Base-by-base conservation (phyloP, 768 basidiomycete species). In the Phlebiopsis flavidoalba region DNA sequence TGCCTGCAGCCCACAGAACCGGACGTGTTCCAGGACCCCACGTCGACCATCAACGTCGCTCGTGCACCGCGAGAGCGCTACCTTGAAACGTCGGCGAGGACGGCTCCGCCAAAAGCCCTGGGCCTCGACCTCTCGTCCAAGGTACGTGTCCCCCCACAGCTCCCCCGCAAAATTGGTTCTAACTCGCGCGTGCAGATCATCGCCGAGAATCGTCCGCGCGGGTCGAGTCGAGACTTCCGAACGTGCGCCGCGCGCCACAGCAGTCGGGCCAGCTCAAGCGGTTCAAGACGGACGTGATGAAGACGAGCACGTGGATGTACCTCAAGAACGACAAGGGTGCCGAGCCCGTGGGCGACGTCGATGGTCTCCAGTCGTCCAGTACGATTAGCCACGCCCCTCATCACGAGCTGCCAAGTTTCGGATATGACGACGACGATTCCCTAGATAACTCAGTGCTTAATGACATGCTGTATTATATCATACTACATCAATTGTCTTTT, bases 301-400 rank as follows among this genome's bases (percentile, higher is more conserved):
- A 80, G 48, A 83, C 78, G 5, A 79, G 84, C 22, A 74, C 74
- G 10, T 80, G 80, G 65, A 76, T 78, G 57, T 91, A 89, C 70
- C 73, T 92, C 61, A 79, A 83, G 60, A 66, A 69, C 1, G 70
- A 76, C 1, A 79, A 83, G 66, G n/a, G 57, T 74, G n/a, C 74
- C 80, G 11, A 76, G 76, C 4, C 83, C 88, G 17, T 91, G 89
- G 89, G 87, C 90, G 0, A 81, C 80, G 7, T 83, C 84, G 1
- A 74, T 92, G 80, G 73, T n/a, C n/a, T n/a, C n/a, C n/a, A n/a
- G n/a, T 83, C 26, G 67, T 91, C 37, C 75, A 64, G 63, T 64
- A 40, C 40, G 60, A 64, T 15, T 64, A 47, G 58, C n/a, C n/a
- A n/a, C n/a, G n/a, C n/a, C 17, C 21, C 51, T 35, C 19, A 31